phyloP scores from a whole-genome alignment of 169 alveolate genomes.

The Plasmodium falciparum region DNA sequence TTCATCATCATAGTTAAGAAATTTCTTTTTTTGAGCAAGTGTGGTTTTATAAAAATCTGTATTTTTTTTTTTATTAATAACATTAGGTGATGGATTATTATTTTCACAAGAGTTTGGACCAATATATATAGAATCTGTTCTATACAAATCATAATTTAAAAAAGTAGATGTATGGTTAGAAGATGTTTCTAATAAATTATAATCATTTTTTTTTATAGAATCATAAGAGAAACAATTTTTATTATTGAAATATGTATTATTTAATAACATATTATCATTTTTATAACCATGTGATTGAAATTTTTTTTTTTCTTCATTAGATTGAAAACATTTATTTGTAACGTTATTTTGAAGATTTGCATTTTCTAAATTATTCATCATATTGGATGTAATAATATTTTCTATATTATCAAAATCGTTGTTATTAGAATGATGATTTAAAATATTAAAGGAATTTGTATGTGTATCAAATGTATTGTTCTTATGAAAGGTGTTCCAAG shows the following conservation, averaged over 20 bases:
- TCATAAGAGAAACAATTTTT: background rate
- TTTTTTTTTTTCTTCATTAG: background rate
- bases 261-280: background rate
- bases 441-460: too few relatives aligned
- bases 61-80: background rate
- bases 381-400: background rate
- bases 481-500: too few relatives aligned
- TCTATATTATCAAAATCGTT: slow-evolving; percentile 20
- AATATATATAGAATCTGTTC: background rate
- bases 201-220: slow-evolving; percentile 6
- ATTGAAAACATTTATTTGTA: background rate
- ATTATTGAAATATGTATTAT: background rate
- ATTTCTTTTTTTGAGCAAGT: background rate
- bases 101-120: background rate
- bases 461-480: too few relatives aligned
- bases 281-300: background rate
- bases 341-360: background rate
- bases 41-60: background rate
- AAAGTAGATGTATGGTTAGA: slow-evolving; percentile 3
- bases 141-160: slow-evolving; percentile 8
- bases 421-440: background rate
- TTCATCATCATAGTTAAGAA: slow-evolving; percentile 16
- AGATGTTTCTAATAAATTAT: background rate
- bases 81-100: background rate
- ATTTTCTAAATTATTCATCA: background rate